A percentile compares a stretch with the other conserved stretches of the same genome.
Conservation (phyloP, 495 filamentous ascomycete species). For the Sordaria brevicollis region DNA sequence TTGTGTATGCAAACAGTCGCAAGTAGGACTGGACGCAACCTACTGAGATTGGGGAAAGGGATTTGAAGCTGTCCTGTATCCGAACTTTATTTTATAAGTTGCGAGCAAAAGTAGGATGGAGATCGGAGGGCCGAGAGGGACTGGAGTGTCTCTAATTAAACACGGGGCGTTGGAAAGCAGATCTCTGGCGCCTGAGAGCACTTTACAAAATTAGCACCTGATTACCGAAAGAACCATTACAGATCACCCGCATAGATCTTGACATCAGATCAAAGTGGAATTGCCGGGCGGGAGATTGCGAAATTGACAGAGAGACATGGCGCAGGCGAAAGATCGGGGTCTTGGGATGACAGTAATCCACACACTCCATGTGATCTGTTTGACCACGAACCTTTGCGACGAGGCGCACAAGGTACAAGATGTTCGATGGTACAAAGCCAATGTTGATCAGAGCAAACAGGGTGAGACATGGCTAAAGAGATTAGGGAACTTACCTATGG, state of each 20-base stretch:
- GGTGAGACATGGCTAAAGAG: not conserved
- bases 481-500: not conserved
- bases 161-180: not conserved
- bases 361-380: not conserved
- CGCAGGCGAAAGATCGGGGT: not conserved
- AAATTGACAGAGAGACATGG: not conserved
- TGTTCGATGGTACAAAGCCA: not conserved
- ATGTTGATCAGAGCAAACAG: not conserved
- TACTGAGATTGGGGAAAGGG: not conserved
- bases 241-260: not conserved
- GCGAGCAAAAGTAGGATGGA: not conserved
- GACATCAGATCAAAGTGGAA: not conserved
- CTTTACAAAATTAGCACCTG: not conserved
- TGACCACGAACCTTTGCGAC: not conserved
- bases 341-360: not conserved
- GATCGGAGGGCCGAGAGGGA: not conserved
- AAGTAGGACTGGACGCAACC: not conserved
- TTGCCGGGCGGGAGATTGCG: not conserved
- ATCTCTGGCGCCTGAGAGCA: not conserved
- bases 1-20: not conserved
- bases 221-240: not conserved
- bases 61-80: not conserved
- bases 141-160: not conserved
- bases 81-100: not conserved
- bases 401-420: not conserved